Percentiles rank a stretch among this genome's conserved stretches.
Conservation (phyloP, 148 eudicot species). For the Vaccinium darrowii region DNA sequence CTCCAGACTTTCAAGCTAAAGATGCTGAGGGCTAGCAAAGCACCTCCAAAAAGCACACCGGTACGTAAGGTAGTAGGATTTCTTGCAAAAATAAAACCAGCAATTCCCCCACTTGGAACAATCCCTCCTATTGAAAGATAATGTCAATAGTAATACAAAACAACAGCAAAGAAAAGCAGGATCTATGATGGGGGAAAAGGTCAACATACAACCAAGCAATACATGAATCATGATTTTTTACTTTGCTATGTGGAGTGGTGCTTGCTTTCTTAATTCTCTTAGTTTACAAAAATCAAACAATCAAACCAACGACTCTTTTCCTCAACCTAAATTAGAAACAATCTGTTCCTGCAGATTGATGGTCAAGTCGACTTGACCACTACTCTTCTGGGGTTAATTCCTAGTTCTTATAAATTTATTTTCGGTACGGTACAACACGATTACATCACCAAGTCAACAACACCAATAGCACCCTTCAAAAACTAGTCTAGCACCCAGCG, state of each 20-base stretch:
- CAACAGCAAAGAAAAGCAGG: neutral
- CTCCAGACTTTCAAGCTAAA: conserved; percentile 82
- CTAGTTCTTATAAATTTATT: no score
- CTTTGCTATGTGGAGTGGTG: no score
- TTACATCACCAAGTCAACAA: neutral
- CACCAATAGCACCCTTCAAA: neutral
- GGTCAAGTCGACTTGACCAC: no score
- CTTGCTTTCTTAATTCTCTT: no score
- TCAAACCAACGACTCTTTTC: no score
- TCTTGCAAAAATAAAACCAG: conserved; percentile 72
- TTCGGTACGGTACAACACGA: no score
- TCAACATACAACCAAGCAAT: neutral
- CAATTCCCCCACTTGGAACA: conserved; percentile 65
- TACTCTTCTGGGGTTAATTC: no score
- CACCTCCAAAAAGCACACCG: conserved; percentile 74
- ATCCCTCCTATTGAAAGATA: conserved; percentile 60
- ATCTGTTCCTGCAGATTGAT: no score
- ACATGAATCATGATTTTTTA: no score
- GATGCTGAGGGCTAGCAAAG: conserved; percentile 70
- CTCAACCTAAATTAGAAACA: no score
- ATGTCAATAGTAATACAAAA: neutral
- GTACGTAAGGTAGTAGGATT: conserved; percentile 51
- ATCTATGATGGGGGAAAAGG: neutral
- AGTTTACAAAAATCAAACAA: no score
- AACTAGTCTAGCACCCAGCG: neutral